phyloP scores from a whole-genome alignment of 169 alveolate species.

The Plasmodium chabaudi region DNA sequence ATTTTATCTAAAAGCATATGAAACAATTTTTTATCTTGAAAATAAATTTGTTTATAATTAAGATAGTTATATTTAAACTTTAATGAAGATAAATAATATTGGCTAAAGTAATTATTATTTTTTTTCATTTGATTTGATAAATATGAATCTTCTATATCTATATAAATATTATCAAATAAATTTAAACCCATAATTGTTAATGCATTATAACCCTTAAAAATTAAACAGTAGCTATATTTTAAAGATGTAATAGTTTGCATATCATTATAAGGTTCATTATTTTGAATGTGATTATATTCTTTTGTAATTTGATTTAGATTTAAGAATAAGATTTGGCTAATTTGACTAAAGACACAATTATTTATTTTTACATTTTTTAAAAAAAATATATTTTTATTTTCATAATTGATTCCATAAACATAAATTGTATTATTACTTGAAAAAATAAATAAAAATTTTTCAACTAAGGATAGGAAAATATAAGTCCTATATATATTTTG shows the following conservation, averaged over 20 bases:
- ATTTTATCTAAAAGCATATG: neutral
- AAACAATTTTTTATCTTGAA: constrained; percentile 21
- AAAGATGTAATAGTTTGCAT: neutral
- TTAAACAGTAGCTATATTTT: constrained; percentile 24
- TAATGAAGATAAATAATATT: constrained; percentile 45
- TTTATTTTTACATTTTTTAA: neutral
- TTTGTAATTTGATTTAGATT: neutral
- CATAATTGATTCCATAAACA: neutral
- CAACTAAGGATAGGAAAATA: constrained; percentile 9
- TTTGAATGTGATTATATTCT: neutral
- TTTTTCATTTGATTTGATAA: neutral
- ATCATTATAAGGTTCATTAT: neutral
- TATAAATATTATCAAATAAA: constrained; percentile 8
- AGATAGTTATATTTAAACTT: constrained; percentile 30
- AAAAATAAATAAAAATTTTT: constrained; percentile 19
- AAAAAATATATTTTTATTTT: neutral
- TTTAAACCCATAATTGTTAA: constrained; percentile 14
- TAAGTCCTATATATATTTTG: constrained; percentile 1
- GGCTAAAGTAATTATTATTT: neutral
- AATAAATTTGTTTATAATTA: constrained; percentile 36
- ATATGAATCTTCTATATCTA: neutral
- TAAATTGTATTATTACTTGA: constrained; percentile 24
- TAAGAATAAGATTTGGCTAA: constrained; percentile 9
- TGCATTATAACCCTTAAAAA: constrained; percentile 9
- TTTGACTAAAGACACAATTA: neutral